Percentiles rank a stretch among this genome's conserved stretches.
These are phyloP conservation scores for Colletotrichum tanaceti DNA, from an alignment of 2,329 filamentous ascomycete species.

Conservation along the genomic window DNA sequence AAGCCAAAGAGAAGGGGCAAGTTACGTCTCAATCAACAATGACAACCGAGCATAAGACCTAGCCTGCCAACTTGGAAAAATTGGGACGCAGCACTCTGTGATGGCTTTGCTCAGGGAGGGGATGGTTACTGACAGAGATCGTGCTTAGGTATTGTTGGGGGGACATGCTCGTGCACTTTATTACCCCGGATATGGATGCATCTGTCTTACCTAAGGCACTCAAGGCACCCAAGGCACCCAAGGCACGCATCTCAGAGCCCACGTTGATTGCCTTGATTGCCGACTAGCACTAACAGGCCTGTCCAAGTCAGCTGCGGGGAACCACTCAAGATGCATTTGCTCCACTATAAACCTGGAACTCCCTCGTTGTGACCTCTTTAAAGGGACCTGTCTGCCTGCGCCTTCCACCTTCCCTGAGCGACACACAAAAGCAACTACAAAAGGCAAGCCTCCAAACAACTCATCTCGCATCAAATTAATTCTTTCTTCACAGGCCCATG, in stretches of 20 bases:
- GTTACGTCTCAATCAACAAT: too few relatives aligned
- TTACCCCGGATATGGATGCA: background rate
- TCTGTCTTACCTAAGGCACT: background rate
- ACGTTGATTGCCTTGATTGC: too few relatives aligned
- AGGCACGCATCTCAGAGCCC: too few relatives aligned
- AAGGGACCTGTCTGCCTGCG: slow-evolving; percentile 11
- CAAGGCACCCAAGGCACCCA: too few relatives aligned
- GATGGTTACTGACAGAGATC: too few relatives aligned
- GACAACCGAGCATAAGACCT: too few relatives aligned
- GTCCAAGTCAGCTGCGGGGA: background rate
- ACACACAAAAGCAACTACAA: slow-evolving; percentile 20
- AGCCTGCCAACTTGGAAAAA: too few relatives aligned
- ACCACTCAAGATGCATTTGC: slow-evolving; percentile 16
- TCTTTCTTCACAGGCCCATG: background rate
- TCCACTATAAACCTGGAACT: slow-evolving; percentile 16
- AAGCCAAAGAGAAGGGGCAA: too few relatives aligned
- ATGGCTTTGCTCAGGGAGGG: too few relatives aligned
- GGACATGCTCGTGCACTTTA: too few relatives aligned
- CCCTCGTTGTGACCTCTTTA: slow-evolving; percentile 15
- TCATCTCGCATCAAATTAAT: background rate
- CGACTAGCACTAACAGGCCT: background rate
- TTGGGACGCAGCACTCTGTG: too few relatives aligned
- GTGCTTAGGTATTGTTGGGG: too few relatives aligned
- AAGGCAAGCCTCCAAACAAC: background rate
- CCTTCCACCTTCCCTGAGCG: background rate